These are phyloP conservation scores for Podila verticillata DNA, from an alignment of 192 early-diverging fungal species.

Conservation along the genomic window DNA sequence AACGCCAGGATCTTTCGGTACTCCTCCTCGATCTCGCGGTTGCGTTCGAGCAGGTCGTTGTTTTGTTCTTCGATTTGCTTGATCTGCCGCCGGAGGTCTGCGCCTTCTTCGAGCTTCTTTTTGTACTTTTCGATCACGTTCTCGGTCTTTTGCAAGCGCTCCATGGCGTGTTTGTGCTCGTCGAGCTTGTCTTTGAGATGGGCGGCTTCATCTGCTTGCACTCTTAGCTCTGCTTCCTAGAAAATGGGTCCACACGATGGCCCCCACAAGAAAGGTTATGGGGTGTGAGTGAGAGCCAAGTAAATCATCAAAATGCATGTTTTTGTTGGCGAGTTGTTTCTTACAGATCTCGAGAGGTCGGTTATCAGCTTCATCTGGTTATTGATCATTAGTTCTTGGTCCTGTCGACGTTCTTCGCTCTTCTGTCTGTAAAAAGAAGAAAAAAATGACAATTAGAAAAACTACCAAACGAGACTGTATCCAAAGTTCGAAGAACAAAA, in stretches of 20 bases:
- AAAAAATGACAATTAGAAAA: background rate
- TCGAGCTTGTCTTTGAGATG: constrained; percentile 90
- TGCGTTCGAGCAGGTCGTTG: constrained; percentile 72
- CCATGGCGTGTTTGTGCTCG: constrained; percentile 88
- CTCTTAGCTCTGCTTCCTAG: constrained; percentile 61
- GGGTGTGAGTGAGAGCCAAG: background rate
- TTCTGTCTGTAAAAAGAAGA: constrained; percentile 51
- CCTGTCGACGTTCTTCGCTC: constrained; percentile 79
- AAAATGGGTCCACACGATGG: background rate
- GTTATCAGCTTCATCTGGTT: constrained; percentile 69
- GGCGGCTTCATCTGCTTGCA: constrained; percentile 74
- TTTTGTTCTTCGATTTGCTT: constrained; percentile 84
- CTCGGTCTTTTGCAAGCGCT: constrained; percentile 92
- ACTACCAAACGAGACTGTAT: too few relatives aligned
- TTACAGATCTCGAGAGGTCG: constrained; percentile 72
- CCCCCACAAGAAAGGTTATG: background rate
- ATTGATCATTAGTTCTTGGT: constrained; percentile 68
- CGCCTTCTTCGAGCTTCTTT: constrained; percentile 91
- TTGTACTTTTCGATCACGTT: constrained; percentile 97
- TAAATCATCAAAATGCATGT: background rate
- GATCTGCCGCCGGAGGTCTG: constrained; percentile 81
- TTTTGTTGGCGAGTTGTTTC: background rate
- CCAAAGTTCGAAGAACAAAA: background rate
- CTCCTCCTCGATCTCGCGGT: constrained; percentile 86
- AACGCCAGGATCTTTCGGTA: constrained; percentile 81